Evolutionary conservation across 306 rosid species (phyloP).

Genomic region (Glycine latifolia): DNA sequence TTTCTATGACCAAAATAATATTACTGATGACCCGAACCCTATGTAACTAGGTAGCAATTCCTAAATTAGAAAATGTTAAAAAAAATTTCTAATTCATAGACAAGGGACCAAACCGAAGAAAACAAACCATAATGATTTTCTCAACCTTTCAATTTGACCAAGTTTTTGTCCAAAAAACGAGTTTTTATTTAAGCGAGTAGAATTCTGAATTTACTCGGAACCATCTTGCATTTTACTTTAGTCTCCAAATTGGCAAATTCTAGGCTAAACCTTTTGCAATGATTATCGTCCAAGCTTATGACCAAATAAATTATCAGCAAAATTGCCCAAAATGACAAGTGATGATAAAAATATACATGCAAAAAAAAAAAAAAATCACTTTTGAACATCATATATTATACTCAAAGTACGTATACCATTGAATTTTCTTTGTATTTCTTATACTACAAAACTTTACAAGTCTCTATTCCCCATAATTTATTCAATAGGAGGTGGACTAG

Average conservation of each 20-base stretch:
- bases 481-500: constrained; percentile 60
- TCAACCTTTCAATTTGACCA: background rate
- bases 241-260: background rate
- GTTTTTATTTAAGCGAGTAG: background rate
- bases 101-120: too few relatives aligned
- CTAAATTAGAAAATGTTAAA: too few relatives aligned
- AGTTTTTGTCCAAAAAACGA: background rate
- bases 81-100: too few relatives aligned
- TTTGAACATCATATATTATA: constrained; percentile 7
- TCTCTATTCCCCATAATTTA: constrained; percentile 47
- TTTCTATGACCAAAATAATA: too few relatives aligned
- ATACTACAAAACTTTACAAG: constrained; percentile 38
- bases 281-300: background rate
- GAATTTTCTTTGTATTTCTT: constrained; percentile 30
- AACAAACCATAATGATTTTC: too few relatives aligned
- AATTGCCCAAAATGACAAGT: background rate
- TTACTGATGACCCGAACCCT: too few relatives aligned
- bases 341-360: background rate
- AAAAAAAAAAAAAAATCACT: background rate
- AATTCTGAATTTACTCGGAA: background rate
- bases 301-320: background rate
- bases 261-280: background rate
- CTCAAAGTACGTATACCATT: background rate
- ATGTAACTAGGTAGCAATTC: too few relatives aligned
- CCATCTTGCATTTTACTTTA: background rate